Conservation (phyloP, 352 stramenopile species). For the Pythium aristosporum region DNA sequence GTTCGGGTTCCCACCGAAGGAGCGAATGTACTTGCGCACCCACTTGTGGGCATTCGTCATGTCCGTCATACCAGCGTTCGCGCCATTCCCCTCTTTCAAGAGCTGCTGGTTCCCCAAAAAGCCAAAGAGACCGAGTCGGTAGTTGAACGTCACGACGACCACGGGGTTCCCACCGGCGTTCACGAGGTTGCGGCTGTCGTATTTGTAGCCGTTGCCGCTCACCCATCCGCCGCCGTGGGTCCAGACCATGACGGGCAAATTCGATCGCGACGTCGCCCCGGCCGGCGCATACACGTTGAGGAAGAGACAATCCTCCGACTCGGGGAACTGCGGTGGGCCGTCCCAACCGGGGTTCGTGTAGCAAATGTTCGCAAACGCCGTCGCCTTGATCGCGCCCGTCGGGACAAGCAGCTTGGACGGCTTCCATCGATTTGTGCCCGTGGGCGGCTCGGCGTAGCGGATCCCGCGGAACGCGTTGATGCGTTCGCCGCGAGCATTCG, state of each 20-base stretch:
- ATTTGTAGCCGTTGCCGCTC: conserved; percentile 11
- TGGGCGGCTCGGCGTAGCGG: conserved; percentile 18
- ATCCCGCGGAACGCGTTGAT: conserved; percentile 21
- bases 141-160: conserved; percentile 40
- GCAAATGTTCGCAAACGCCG: conserved; percentile 15
- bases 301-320: conserved; percentile 38
- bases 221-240: conserved; percentile 33
- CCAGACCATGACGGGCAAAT: conserved; percentile 39
- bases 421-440: conserved; percentile 13
- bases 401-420: background rate
- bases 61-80: conserved; percentile 32
- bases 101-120: conserved; percentile 28
- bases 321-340: background rate
- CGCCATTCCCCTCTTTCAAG: conserved; percentile 32
- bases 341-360: background rate
- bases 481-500: conserved; percentile 1
- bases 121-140: conserved; percentile 37
- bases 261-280: conserved; percentile 22
- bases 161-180: conserved; percentile 22
- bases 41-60: conserved; percentile 32
- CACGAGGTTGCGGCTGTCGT: conserved; percentile 15
- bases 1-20: conserved; percentile 38
- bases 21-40: conserved; percentile 37
- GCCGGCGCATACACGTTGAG: conserved; percentile 38
- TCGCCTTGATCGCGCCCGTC: conserved; percentile 6